Evolutionary conservation across 495 filamentous ascomycete species (phyloP).

Genomic region (Copromyces sp.): DNA sequence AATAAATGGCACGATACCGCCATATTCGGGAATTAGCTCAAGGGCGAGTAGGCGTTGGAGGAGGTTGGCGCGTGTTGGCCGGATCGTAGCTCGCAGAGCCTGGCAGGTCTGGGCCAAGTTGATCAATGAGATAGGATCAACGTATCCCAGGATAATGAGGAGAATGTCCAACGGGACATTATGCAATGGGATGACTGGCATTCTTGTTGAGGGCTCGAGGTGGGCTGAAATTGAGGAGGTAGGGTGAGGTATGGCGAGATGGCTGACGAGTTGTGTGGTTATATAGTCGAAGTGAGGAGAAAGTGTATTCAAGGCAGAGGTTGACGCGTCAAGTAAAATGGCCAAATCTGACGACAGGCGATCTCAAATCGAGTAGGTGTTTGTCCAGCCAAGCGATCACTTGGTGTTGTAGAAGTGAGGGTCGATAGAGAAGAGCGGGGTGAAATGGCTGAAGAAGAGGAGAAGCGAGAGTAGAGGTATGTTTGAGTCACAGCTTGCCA

Average conservation of each 20-base stretch:
- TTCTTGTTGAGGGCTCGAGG: background rate
- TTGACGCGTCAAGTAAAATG: background rate
- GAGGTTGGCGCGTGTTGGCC: slow-evolving; percentile 7
- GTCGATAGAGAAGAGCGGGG: background rate
- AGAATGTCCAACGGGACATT: slow-evolving; percentile 7
- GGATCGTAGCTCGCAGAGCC: slow-evolving; percentile 4
- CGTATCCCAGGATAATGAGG: background rate
- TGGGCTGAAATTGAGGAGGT: background rate
- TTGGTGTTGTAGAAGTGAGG: background rate
- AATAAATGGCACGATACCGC: slow-evolving; percentile 14
- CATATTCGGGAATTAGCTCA: slow-evolving; percentile 13
- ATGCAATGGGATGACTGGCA: background rate
- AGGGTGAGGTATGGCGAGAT: background rate
- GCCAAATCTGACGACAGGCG: background rate
- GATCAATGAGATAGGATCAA: slow-evolving; percentile 14
- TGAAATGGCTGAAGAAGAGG: background rate
- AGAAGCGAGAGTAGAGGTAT: background rate
- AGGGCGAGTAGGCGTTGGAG: slow-evolving; percentile 15
- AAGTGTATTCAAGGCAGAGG: background rate
- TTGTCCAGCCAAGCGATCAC: background rate
- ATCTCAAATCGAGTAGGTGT: background rate
- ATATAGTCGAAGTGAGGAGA: background rate
- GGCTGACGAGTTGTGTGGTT: background rate
- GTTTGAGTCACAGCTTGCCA: background rate
- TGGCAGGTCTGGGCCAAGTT: slow-evolving; percentile 8